Evolutionary conservation across 805 yeast species (phyloP), one percentile per base, ranked within the genome.

Genomic region (Nakazawaea wickerhamii): DNA sequence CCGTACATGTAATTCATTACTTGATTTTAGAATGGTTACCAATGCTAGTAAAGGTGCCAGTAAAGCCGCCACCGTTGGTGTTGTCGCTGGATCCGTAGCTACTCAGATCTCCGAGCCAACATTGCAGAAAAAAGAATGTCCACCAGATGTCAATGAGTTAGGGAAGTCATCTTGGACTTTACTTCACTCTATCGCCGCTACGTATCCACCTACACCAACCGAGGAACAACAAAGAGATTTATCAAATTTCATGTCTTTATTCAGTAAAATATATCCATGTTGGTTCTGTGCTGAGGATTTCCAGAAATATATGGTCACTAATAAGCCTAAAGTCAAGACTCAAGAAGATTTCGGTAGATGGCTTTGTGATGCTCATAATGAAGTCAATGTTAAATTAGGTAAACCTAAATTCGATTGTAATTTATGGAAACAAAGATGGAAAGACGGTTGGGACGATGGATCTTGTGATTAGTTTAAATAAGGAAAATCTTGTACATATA

Each of bases 311-410:
- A 67, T 87, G 21, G 55, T 56, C 7, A 65, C 60, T 40, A 59
- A 70, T 31, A 79, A 73, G 51, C 85, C 87, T 15, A 68, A 66
- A 44, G 84, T 79, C 3, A 67, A 64, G 15, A 73, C 76, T 4
- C 87, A 85, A 51, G 95, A 88, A 41, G 83, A 77, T 42, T 77
- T 93, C 53, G 95, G 96, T 0, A 68, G 63, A 51, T 93, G 99
- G 99, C 65, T 93, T 43, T 93, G 98, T 64, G 84, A 80, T 48
- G 98, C 98, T 2, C 99, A 93, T 63, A 93, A 93, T 56, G 85
- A 76, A 28, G 98, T 93, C n/a, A 93, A 93, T 60, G 68, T 59
- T 15, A 90, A 89, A 59, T 59, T 91, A 21, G 95, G 95, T 1
- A 93, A 93, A 62, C 87, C 86, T 5, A 68, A 67, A 43, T 93